phyloP scores from a whole-genome alignment of 169 alveolate genomes.

The Cryptosporidium meleagridis region DNA sequence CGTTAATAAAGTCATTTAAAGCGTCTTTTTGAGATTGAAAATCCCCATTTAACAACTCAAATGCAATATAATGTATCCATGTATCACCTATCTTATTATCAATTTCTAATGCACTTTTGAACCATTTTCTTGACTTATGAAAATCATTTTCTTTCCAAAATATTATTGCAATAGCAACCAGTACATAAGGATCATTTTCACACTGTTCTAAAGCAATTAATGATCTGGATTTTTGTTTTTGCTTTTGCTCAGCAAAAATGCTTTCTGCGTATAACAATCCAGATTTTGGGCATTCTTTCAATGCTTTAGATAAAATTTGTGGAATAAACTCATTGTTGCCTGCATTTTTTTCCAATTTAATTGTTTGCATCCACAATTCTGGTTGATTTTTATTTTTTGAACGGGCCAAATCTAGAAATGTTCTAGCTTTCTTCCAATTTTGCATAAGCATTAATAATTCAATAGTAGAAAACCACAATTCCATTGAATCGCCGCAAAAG shows the following conservation, averaged over 20 bases:
- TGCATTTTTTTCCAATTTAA: slow-evolving; percentile 91
- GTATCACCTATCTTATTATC: slow-evolving; percentile 93
- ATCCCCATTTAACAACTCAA: slow-evolving; percentile 89
- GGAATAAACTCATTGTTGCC: slow-evolving; percentile 91
- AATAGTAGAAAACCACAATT: slow-evolving; percentile 90
- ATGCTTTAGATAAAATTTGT: slow-evolving; percentile 90
- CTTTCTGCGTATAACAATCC: slow-evolving; percentile 95
- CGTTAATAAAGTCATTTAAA: background rate
- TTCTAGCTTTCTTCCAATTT: slow-evolving; percentile 90
- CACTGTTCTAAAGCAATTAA: slow-evolving; percentile 93
- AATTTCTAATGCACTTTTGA: slow-evolving; percentile 91
- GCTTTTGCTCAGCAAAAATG: slow-evolving; percentile 89
- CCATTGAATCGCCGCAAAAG: slow-evolving; percentile 82
- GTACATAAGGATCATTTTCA: slow-evolving; percentile 92
- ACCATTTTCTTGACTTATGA: slow-evolving; percentile 95
- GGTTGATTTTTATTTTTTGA: slow-evolving; percentile 87
- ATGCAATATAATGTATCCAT: slow-evolving; percentile 94
- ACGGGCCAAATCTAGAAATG: slow-evolving; percentile 92
- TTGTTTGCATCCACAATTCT: slow-evolving; percentile 91
- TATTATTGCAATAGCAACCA: slow-evolving; percentile 91
- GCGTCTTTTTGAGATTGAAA: slow-evolving; percentile 20
- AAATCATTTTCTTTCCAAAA: slow-evolving; percentile 92
- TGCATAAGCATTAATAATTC: slow-evolving; percentile 83
- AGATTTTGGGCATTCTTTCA: slow-evolving; percentile 94
- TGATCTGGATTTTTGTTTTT: slow-evolving; percentile 87